These are phyloP conservation scores for Pythium grandisporangium DNA, from an alignment of 352 stramenopile genomes.

Conservation along the genomic window DNA sequence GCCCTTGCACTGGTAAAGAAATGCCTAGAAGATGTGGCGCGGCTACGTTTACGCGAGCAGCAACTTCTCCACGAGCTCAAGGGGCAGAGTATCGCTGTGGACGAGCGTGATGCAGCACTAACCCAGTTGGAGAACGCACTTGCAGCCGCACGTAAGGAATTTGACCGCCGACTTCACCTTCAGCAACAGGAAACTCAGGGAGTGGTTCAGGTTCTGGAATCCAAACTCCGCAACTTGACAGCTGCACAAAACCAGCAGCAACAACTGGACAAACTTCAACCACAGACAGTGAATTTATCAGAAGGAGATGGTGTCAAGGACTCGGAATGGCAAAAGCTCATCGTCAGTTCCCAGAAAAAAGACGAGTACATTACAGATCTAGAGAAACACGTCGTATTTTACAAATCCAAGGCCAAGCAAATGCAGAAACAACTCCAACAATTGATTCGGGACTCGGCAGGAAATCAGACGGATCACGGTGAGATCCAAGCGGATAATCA, in stretches of 20 bases:
- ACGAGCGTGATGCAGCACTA: constrained; percentile 36
- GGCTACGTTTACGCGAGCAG: constrained; percentile 32
- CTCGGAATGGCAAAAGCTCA: constrained; percentile 61
- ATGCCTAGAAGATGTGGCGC: constrained; percentile 41
- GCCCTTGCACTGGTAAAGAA: constrained; percentile 25
- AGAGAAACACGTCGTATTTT: constrained; percentile 81
- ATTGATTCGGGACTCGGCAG: constrained; percentile 51
- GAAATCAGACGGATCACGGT: constrained; percentile 19
- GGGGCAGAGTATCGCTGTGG: constrained; percentile 23
- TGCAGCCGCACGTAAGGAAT: constrained; percentile 51
- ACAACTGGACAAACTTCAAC: constrained; percentile 5
- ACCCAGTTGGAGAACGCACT: constrained; percentile 57
- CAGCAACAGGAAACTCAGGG: constrained; percentile 35
- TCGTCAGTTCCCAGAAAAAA: constrained; percentile 64
- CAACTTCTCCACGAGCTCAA: constrained; percentile 26
- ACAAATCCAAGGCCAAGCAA: constrained; percentile 83
- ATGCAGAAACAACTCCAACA: constrained; percentile 78
- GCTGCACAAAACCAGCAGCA: constrained; percentile 6
- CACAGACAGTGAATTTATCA: constrained; percentile 7
- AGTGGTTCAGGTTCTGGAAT: constrained; percentile 21
- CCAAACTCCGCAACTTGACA: constrained; percentile 25
- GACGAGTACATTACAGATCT: constrained; percentile 77
- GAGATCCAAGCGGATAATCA: constrained; percentile 10
- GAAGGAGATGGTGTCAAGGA: constrained; percentile 17
- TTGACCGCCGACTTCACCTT: constrained; percentile 49